A percentile compares a stretch with the other conserved stretches of the same genome.
These are phyloP conservation scores for Gamsiella multidivaricata DNA, from an alignment of 192 early-diverging fungal species.

Conservation along the genomic window DNA sequence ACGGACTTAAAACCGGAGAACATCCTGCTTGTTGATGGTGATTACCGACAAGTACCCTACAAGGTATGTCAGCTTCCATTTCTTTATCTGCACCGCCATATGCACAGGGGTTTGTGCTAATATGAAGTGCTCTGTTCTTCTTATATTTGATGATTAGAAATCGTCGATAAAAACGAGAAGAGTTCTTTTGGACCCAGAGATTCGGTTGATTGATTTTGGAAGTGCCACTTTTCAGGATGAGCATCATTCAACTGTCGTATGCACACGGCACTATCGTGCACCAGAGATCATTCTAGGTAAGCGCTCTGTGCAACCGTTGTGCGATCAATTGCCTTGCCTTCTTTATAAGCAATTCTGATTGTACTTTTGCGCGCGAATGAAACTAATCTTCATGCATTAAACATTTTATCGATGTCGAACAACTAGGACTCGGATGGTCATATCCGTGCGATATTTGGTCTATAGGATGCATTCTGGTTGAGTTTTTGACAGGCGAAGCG, in stretches of 20 bases:
- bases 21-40: slow-evolving; percentile 80
- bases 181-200: slow-evolving; percentile 76
- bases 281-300: slow-evolving; percentile 94
- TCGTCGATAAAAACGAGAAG: slow-evolving; percentile 63
- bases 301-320: too few relatives aligned
- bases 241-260: slow-evolving; percentile 91
- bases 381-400: too few relatives aligned
- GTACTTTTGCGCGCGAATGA: too few relatives aligned
- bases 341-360: too few relatives aligned
- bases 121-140: too few relatives aligned
- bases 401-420: neutral
- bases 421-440: slow-evolving; percentile 83
- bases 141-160: slow-evolving; percentile 40
- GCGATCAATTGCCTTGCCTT: too few relatives aligned
- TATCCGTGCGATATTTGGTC: slow-evolving; percentile 99
- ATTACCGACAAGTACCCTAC: slow-evolving; percentile 64
- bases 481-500: slow-evolving; percentile 94
- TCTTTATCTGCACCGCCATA: too few relatives aligned
- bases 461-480: slow-evolving; percentile 95
- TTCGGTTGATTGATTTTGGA: slow-evolving; percentile 97
- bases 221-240: slow-evolving; percentile 93
- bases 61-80: slow-evolving; percentile 42
- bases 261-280: slow-evolving; percentile 95
- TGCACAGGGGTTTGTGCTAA: too few relatives aligned
- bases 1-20: slow-evolving; percentile 99